These are phyloP conservation scores for Penicillium lagena DNA, from an alignment of 495 filamentous ascomycete species.

Conservation along the genomic window DNA sequence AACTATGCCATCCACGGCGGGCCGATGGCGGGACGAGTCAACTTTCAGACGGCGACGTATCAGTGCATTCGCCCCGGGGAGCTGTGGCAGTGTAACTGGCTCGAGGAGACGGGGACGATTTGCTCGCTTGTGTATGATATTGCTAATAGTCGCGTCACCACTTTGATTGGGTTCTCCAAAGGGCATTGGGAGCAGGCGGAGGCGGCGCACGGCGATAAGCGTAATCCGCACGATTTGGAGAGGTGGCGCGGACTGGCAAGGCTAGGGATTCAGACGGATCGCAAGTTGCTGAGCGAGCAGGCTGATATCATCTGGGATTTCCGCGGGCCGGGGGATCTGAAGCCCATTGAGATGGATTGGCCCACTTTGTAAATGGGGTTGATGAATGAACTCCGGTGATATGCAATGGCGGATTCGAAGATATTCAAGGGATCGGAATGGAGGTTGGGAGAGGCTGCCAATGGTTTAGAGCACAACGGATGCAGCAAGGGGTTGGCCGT, in stretches of 20 bases:
- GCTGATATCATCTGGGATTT: conserved; percentile 32
- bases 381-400: not conserved
- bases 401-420: too few relatives aligned
- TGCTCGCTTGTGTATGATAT: conserved; percentile 35
- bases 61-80: conserved; percentile 33
- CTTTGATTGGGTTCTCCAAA: conserved; percentile 29
- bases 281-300: conserved; percentile 32
- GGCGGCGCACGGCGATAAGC: conserved; percentile 32
- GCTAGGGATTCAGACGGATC: conserved; percentile 26
- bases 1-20: conserved; percentile 38
- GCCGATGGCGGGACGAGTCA: conserved; percentile 32
- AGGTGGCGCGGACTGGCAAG: conserved; percentile 27
- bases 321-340: conserved; percentile 24
- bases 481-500: too few relatives aligned
- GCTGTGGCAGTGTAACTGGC: conserved; percentile 36
- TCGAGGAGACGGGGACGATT: conserved; percentile 34
- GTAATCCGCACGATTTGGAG: conserved; percentile 22
- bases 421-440: too few relatives aligned
- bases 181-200: conserved; percentile 32
- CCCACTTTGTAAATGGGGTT: conserved; percentile 19
- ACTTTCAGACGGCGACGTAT: conserved; percentile 31
- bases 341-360: conserved; percentile 24
- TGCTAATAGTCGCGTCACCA: conserved; percentile 19
- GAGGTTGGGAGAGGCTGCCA: too few relatives aligned
- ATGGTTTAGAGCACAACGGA: too few relatives aligned